Evolutionary conservation across 805 yeast species (phyloP), one percentile per base, ranked within the genome.

Genomic region (Pichia scutulata): DNA sequence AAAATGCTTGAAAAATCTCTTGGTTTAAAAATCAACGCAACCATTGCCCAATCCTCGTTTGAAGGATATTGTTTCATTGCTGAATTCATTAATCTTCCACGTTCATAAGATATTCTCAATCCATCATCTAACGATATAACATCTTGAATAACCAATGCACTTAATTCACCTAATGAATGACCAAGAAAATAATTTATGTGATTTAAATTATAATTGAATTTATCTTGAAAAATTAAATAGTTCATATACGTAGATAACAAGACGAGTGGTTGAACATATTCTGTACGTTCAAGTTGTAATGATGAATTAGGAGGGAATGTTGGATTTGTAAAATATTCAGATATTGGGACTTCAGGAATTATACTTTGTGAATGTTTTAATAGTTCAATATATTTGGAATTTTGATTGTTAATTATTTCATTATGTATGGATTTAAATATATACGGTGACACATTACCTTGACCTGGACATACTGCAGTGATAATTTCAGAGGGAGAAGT

Each of bases 141-240:
- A 6, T 51, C 63, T 52, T 65, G 70, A 5, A 63, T 39, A 3
- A 60, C 66, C 37, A 69, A 42, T 3, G 60, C 50, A 19, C 65
- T 55, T 7, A 69, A 61, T 42, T 69, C 72, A 1, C 72, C 72
- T 23, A 69, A 48, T 7, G 71, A 67, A 51, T 68, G 72, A 10
- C 72, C 72, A 10, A 69, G 39, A 33, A 60, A 52, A 46, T 55
- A 61, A 43, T 65, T 60, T 1, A 59, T 48, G 7, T 23, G 25
- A 14, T 52, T 39, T 16, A 65, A 7, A 59, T 36, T 10, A 59
- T 61, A 47, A 54, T 46, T 40, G 21, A 53, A n/a, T 44, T 44
- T 8, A 50, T 51, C 47, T 52, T 54, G 25, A 57, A 47, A 8
- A 56, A 41, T 10, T 45, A 48, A n/a, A n/a, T 60, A 53, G 7